Evolutionary conservation across 345 rosid genomes (phyloP), one percentile per base, ranked within the genome.

Genomic region (Syzygium grande): DNA sequence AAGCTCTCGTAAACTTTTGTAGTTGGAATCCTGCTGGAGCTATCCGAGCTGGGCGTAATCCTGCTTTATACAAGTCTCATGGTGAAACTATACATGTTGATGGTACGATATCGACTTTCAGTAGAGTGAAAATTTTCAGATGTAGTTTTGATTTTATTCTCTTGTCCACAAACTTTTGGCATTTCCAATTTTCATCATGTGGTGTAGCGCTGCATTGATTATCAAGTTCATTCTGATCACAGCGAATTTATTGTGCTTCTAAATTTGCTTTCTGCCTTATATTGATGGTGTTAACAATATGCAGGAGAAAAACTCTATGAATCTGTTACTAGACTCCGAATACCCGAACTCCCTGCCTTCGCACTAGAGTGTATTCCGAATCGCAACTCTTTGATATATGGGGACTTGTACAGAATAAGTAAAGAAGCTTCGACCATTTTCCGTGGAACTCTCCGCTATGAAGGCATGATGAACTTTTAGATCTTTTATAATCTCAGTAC

Each of bases 1-100:
- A 7, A 49, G 46, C 43, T 38, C 43, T 78, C 79, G 15, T 56
- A 51, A 61, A 86, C 88, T 84, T 77, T 87, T 90, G 85, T 94
- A 97, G 99, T 91, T 97, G 99, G 99, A 96, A 91, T 90, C 99
- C 99, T 90, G 98, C 98, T 55, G 99, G 99, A 93, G 98, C 98
- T 68, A 94, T 97, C 89, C 91, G 93, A 94, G 84, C 89, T 21
- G 99, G 98, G 86, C 88, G 86, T 56, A 96, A 96, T 91, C 99
- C 99, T 53, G 99, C 99, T 49, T 96, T 91, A 10, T 95, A 93
- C 89, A 92, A 89, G 90, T 90, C 87, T 88, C 87, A 91, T 14
- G 94, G 95, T 34, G 92, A 95, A 91, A 95, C 87, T 86, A 65
- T 94, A 54, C 87, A 93, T 63, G 91, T 97, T 77, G 94, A 94